phyloP scores from a whole-genome alignment of 495 filamentous ascomycete genomes.

The Talaromyces borbonicus region DNA sequence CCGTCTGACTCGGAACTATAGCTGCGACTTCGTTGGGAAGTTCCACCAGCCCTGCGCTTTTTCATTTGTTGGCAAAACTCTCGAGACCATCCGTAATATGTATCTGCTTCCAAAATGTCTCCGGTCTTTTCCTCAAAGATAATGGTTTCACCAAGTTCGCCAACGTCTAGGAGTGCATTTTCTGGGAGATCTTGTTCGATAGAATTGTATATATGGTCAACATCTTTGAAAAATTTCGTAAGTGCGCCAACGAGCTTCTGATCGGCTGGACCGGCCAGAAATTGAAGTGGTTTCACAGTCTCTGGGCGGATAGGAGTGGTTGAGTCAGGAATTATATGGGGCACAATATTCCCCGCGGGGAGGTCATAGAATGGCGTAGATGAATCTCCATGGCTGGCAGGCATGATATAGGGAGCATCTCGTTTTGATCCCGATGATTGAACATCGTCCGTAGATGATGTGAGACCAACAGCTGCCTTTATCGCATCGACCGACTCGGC shows the following conservation, averaged over 20 bases:
- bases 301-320: constrained; percentile 60
- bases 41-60: constrained; percentile 32
- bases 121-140: constrained; percentile 50
- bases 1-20: constrained; percentile 13
- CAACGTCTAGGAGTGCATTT: constrained; percentile 44
- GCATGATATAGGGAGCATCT: constrained; percentile 58
- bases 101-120: constrained; percentile 51
- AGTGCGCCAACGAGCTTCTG: constrained; percentile 53
- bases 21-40: constrained; percentile 18
- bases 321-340: constrained; percentile 67
- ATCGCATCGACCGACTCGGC: constrained; percentile 23
- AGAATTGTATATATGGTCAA: constrained; percentile 49
- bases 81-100: constrained; percentile 81
- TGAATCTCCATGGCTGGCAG: constrained; percentile 65
- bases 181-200: constrained; percentile 31
- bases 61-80: constrained; percentile 78
- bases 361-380: constrained; percentile 74
- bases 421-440: constrained; percentile 29
- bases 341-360: constrained; percentile 73
- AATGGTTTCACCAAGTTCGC: constrained; percentile 63
- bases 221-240: constrained; percentile 57
- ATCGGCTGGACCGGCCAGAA: constrained; percentile 62
- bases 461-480: constrained; percentile 18
- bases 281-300: constrained; percentile 63
- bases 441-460: constrained; percentile 13